Conservation (phyloP, 805 yeast species). For the Saturnispora serradocipensis region DNA sequence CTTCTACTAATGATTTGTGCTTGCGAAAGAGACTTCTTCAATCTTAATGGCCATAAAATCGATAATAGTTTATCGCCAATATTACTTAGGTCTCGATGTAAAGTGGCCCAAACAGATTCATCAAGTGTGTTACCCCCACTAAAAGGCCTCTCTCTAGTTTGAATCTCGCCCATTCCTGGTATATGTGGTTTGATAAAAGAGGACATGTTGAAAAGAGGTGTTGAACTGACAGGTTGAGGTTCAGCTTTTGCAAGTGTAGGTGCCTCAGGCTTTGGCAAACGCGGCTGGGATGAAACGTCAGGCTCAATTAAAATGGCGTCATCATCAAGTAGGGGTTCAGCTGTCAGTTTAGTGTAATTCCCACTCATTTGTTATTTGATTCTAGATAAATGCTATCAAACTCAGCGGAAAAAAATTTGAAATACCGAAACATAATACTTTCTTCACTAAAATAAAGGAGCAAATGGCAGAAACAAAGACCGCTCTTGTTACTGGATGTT, state of each 20-base stretch:
- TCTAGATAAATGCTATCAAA: neutral
- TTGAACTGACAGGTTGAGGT: constrained; percentile 5
- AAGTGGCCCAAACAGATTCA: constrained; percentile 43
- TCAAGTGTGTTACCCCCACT: constrained; percentile 51
- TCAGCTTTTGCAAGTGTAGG: neutral
- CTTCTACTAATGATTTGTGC: constrained; percentile 17
- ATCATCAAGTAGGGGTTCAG: constrained; percentile 13
- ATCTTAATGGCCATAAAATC: constrained; percentile 30
- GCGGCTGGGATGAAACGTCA: constrained; percentile 17
- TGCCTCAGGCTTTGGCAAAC: neutral
- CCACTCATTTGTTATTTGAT: neutral
- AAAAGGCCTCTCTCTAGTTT: constrained; percentile 39
- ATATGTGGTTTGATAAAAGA: constrained; percentile 28
- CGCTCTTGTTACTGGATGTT: constrained; percentile 53
- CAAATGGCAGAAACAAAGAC: constrained; percentile 10
- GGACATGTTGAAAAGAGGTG: constrained; percentile 22
- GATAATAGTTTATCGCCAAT: constrained; percentile 29
- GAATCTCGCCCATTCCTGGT: constrained; percentile 18
- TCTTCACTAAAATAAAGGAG: neutral
- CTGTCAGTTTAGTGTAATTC: neutral
- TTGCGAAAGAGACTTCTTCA: constrained; percentile 22
- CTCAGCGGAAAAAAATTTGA: neutral
- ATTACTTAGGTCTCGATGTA: constrained; percentile 28
- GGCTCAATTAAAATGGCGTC: constrained; percentile 29
- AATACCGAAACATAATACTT: neutral